These are phyloP conservation scores for Erodium trifolium DNA, from an alignment of 441 rosid genomes.

Conservation along the genomic window DNA sequence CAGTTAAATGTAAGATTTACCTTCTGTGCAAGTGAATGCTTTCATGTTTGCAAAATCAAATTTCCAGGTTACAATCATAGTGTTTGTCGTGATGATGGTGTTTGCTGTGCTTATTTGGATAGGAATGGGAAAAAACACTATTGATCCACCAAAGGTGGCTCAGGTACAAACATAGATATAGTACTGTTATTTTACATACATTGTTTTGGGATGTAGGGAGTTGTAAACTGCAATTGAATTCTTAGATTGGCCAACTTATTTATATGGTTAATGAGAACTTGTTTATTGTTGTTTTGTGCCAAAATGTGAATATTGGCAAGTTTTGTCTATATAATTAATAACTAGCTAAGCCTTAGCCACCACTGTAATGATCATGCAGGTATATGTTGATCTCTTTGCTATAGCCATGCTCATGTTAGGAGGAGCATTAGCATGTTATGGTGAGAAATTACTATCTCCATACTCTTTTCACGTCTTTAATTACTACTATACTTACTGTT, in stretches of 20 bases:
- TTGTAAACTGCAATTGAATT: not conserved
- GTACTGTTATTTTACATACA: not conserved
- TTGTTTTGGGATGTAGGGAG: not conserved
- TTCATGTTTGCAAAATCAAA: slow-evolving; percentile 9
- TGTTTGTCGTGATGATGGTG: slow-evolving; percentile 37
- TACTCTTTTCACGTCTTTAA: too few species aligned
- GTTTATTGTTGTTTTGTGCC: not conserved
- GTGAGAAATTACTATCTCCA: slow-evolving; percentile 29
- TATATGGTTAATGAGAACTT: not conserved
- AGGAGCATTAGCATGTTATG: slow-evolving; percentile 54
- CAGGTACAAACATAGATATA: slow-evolving; percentile 32
- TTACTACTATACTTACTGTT: not conserved
- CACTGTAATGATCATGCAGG: slow-evolving; percentile 32
- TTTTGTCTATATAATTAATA: not conserved
- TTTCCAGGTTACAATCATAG: slow-evolving; percentile 38
- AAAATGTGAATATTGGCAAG: not conserved
- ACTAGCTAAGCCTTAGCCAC: too few species aligned
- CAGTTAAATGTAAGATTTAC: not conserved
- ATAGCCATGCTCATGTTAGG: slow-evolving; percentile 39
- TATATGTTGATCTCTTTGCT: slow-evolving; percentile 41
- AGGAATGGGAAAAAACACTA: slow-evolving; percentile 34
- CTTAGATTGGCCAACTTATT: not conserved
- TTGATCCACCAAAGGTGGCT: slow-evolving; percentile 40
- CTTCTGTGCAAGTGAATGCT: slow-evolving; percentile 2
- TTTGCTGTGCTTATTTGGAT: slow-evolving; percentile 52